A percentile compares a stretch with the other conserved stretches of the same genome.
Evolutionary conservation across 2,329 filamentous ascomycete genomes (phyloP).

Genomic region (Aspergillus fructus): DNA sequence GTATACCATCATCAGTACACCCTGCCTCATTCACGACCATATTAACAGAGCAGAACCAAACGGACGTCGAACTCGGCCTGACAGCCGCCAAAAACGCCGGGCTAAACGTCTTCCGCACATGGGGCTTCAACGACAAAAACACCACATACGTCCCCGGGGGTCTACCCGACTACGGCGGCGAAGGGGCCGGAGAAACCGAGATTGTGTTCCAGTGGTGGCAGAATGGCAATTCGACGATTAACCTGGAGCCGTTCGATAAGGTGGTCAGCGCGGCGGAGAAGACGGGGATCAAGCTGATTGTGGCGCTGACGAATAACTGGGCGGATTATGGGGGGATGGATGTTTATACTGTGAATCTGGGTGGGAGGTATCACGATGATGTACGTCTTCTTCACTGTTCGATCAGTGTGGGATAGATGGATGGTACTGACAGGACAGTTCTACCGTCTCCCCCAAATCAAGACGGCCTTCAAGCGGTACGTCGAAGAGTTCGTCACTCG

Average conservation of each 20-base stretch:
- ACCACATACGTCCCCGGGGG: constrained; percentile 4
- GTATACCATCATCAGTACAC: too few relatives aligned
- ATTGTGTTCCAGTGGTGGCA: constrained; percentile 16
- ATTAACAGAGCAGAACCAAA: constrained; percentile 11
- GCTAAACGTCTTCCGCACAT: constrained; percentile 16
- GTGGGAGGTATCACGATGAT: constrained; percentile 16
- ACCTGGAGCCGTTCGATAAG: constrained; percentile 16
- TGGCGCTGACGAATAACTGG: constrained; percentile 17
- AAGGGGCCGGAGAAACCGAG: constrained; percentile 13
- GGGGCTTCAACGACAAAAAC: constrained; percentile 20
- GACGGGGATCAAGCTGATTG: constrained; percentile 15
- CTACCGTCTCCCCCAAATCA: constrained; percentile 14
- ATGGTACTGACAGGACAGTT: constrained; percentile 1
- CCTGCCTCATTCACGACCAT: too few relatives aligned
- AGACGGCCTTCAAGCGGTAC: constrained; percentile 15
- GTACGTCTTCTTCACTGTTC: background rate
- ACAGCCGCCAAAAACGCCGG: constrained; percentile 12
- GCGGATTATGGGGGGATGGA: constrained; percentile 17
- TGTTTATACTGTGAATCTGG: constrained; percentile 15
- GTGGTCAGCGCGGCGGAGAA: constrained; percentile 13
- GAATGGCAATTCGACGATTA: constrained; percentile 15
- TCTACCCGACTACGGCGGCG: constrained; percentile 13
- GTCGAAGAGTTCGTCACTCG: constrained; percentile 15
- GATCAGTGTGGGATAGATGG: too few relatives aligned
- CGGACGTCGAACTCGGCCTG: constrained; percentile 15